These are phyloP conservation scores for Colletotrichum abscissum DNA, from an alignment of 2,329 filamentous ascomycete genomes.

Conservation along the genomic window DNA sequence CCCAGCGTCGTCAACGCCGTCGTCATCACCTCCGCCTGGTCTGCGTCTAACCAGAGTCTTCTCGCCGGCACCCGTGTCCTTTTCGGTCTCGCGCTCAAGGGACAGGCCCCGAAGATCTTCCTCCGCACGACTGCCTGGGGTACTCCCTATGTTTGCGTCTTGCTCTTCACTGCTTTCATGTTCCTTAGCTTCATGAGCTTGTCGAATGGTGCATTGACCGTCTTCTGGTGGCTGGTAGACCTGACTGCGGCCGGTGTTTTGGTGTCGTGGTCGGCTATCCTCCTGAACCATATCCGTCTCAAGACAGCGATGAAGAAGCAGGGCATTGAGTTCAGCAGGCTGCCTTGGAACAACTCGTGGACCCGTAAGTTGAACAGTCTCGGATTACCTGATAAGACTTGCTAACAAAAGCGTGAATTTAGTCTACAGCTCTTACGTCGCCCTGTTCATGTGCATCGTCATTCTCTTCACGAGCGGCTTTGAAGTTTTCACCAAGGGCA, in stretches of 20 bases:
- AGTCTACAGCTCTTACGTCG: slow-evolving; percentile 71
- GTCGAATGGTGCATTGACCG: slow-evolving; percentile 66
- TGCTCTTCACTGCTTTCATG: slow-evolving; percentile 66
- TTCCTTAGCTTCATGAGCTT: slow-evolving; percentile 72
- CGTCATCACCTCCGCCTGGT: slow-evolving; percentile 63
- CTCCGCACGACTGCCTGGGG: slow-evolving; percentile 29
- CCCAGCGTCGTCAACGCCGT: slow-evolving; percentile 67
- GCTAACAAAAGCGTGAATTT: not conserved
- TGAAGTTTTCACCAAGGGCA: slow-evolving; percentile 69
- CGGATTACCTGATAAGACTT: not conserved
- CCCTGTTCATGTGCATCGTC: slow-evolving; percentile 69
- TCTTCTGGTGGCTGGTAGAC: slow-evolving; percentile 72
- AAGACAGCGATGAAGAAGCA: slow-evolving; percentile 59
- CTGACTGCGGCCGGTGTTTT: slow-evolving; percentile 63
- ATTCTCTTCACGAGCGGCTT: slow-evolving; percentile 79
- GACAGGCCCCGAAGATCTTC: slow-evolving; percentile 64
- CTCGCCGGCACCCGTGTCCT: slow-evolving; percentile 68
- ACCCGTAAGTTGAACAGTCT: slow-evolving; percentile 59
- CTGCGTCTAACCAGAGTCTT: slow-evolving; percentile 62
- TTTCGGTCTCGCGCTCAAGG: slow-evolving; percentile 63
- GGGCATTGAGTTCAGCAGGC: slow-evolving; percentile 56
- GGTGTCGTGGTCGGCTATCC: slow-evolving; percentile 65
- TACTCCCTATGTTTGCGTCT: slow-evolving; percentile 45
- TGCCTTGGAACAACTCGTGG: slow-evolving; percentile 74
- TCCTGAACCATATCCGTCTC: slow-evolving; percentile 70